Conservation (phyloP, 331 rosid species). For the Arachis monticola region DNA sequence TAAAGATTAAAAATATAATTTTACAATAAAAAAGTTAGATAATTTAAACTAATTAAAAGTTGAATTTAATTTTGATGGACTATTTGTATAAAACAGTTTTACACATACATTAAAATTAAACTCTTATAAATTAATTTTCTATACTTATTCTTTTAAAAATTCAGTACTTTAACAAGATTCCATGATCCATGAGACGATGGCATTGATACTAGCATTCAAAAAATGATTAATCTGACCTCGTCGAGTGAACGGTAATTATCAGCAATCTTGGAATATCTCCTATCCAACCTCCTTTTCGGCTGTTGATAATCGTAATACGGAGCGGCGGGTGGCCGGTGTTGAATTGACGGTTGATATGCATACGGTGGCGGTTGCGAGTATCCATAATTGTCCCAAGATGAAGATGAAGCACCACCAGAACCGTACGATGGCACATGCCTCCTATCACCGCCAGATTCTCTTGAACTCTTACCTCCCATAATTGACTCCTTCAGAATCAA, state of each 20-base stretch:
- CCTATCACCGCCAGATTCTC: slow-evolving; percentile 26
- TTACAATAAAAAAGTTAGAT: too few species aligned
- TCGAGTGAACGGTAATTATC: slow-evolving; percentile 79
- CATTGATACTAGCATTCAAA: too few species aligned
- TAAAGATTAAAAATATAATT: too few species aligned
- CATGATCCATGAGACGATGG: too few species aligned
- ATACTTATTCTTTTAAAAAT: too few species aligned
- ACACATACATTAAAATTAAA: too few species aligned
- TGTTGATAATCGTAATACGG: slow-evolving; percentile 42
- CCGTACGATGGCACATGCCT: slow-evolving; percentile 45
- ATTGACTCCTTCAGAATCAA: slow-evolving; percentile 39
- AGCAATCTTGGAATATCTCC: slow-evolving; percentile 71
- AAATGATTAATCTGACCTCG: slow-evolving; percentile 55
- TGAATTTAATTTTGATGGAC: too few species aligned
- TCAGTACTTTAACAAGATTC: too few species aligned
- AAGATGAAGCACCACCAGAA: slow-evolving; percentile 54
- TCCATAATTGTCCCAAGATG: slow-evolving; percentile 49
- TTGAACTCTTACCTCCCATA: slow-evolving; percentile 69
- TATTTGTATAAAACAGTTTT: too few species aligned
- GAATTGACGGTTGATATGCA: slow-evolving; percentile 21
- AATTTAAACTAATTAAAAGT: too few species aligned
- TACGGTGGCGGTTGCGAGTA: slow-evolving; percentile 50
- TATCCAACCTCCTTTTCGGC: slow-evolving; percentile 56
- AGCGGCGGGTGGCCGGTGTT: slow-evolving; percentile 34
- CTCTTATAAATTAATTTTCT: too few species aligned